phyloP scores from a whole-genome alignment of 768 basidiomycete species.

The Russula compacta region DNA sequence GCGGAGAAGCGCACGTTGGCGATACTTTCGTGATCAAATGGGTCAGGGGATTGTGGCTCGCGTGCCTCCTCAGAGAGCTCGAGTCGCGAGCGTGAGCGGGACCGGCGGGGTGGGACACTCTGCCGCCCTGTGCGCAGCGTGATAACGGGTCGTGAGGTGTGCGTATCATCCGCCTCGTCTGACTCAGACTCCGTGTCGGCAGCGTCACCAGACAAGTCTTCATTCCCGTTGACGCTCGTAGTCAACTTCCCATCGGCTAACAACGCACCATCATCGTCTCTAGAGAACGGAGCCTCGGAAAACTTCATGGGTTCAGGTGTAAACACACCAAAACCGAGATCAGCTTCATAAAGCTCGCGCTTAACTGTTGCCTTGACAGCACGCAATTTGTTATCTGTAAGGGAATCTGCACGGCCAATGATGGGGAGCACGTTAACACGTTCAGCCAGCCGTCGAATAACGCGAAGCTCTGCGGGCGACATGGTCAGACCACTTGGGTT shows the following conservation, averaged over 20 bases:
- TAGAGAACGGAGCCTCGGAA: conserved; percentile 10
- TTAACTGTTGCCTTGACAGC: conserved; percentile 69
- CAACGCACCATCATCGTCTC: not conserved
- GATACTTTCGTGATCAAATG: conserved; percentile 55
- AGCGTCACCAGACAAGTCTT: conserved; percentile 20
- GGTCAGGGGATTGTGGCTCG: conserved; percentile 48
- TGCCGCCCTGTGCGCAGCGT: conserved; percentile 53
- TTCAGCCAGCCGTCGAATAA: conserved; percentile 64
- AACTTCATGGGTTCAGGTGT: conserved; percentile 32
- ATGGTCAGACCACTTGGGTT: conserved; percentile 47
- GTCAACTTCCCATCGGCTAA: not conserved
- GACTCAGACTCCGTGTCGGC: conserved; percentile 31
- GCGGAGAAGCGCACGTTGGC: conserved; percentile 75
- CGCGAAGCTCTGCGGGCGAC: conserved; percentile 70
- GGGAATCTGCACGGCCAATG: conserved; percentile 69
- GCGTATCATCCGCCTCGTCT: conserved; percentile 41
- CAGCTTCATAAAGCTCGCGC: conserved; percentile 52
- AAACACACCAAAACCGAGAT: conserved; percentile 73
- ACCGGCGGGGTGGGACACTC: conserved; percentile 34
- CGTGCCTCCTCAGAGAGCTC: conserved; percentile 47
- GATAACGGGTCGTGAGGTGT: conserved; percentile 65
- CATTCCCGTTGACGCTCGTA: conserved; percentile 22
- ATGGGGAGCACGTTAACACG: conserved; percentile 78
- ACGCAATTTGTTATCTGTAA: conserved; percentile 68
- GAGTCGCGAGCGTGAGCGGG: conserved; percentile 66